Evolutionary conservation across 306 rosid genomes (phyloP).

Genomic region (Quercus berberidifolia): DNA sequence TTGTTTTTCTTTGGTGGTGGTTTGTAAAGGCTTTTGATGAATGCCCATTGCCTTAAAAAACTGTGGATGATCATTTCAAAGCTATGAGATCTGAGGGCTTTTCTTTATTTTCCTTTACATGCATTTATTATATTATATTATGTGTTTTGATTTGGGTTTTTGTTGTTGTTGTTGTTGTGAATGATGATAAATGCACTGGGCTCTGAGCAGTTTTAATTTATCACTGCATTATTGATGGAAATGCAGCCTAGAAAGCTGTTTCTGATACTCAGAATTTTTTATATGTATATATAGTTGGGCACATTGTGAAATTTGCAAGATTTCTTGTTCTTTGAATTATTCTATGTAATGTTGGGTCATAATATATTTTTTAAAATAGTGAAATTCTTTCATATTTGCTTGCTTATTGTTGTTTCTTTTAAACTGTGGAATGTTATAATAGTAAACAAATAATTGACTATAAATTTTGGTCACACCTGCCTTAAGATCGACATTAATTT

Average conservation of each 20-base stretch:
- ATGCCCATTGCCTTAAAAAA: conserved; percentile 13
- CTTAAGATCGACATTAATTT: too few relatives aligned
- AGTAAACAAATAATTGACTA: too few relatives aligned
- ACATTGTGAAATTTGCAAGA: too few relatives aligned
- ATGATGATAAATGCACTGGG: conserved; percentile 40
- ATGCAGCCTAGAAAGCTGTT: conserved; percentile 32
- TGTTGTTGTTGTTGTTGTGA: neutral
- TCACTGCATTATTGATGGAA: conserved; percentile 18
- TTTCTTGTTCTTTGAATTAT: too few relatives aligned
- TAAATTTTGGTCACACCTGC: too few relatives aligned
- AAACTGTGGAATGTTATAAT: too few relatives aligned
- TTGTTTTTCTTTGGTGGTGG: neutral
- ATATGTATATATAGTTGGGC: too few relatives aligned
- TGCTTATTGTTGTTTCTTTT: too few relatives aligned
- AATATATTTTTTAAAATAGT: too few relatives aligned
- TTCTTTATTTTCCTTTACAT: neutral
- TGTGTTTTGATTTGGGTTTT: too few relatives aligned
- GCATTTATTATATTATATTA: too few relatives aligned
- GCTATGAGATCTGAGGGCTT: conserved; percentile 39
- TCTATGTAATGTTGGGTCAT: neutral
- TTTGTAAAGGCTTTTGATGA: conserved; percentile 24
- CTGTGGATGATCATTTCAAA: conserved; percentile 10
- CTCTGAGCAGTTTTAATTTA: conserved; percentile 28
- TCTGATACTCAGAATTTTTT: conserved; percentile 7
- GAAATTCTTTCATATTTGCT: too few relatives aligned